These are phyloP conservation scores for Starmerella sp. DNA, from an alignment of 805 yeast genomes.

Conservation along the genomic window DNA sequence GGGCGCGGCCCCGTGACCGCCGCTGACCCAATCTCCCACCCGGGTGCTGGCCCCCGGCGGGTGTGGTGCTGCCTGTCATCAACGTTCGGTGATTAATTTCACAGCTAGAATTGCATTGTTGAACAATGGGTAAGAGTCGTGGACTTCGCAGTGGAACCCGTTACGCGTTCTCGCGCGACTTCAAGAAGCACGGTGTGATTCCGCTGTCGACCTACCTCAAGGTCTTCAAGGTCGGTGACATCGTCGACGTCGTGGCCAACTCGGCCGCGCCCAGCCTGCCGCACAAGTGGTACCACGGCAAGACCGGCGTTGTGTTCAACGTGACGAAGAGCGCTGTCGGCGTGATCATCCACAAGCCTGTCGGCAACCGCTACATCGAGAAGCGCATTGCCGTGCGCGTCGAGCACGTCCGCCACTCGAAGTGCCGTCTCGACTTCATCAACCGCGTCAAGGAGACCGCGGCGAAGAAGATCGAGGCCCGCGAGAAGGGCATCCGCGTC, in stretches of 20 bases:
- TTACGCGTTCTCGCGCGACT: constrained; percentile 99
- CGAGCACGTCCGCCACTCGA: constrained; percentile 99
- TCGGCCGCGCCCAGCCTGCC: constrained; percentile 99
- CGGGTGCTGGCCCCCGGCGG: background rate
- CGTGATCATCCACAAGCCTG: constrained; percentile 95
- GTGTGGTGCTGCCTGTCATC: background rate
- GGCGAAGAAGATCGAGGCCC: constrained; percentile 85
- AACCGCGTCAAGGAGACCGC: constrained; percentile 97
- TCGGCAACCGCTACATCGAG: constrained; percentile 97
- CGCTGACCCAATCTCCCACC: background rate
- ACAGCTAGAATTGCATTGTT: constrained; percentile 3
- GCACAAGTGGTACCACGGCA: constrained; percentile 99
- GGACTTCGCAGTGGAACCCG: constrained; percentile 99
- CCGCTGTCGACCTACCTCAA: constrained; percentile 94
- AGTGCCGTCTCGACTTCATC: constrained; percentile 98
- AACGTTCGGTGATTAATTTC: background rate
- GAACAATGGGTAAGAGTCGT: constrained; percentile 43
- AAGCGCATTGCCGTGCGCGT: constrained; percentile 97
- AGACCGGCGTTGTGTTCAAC: constrained; percentile 98
- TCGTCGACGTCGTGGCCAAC: constrained; percentile 98
- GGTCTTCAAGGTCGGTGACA: constrained; percentile 98
- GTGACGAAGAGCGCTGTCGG: constrained; percentile 98
- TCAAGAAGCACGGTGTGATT: constrained; percentile 91
- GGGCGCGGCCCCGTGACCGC: constrained; percentile 2
- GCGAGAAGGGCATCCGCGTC: constrained; percentile 82